These are phyloP conservation scores for Colletotrichum tamarilloi DNA, from an alignment of 2,329 filamentous ascomycete species.

Conservation along the genomic window DNA sequence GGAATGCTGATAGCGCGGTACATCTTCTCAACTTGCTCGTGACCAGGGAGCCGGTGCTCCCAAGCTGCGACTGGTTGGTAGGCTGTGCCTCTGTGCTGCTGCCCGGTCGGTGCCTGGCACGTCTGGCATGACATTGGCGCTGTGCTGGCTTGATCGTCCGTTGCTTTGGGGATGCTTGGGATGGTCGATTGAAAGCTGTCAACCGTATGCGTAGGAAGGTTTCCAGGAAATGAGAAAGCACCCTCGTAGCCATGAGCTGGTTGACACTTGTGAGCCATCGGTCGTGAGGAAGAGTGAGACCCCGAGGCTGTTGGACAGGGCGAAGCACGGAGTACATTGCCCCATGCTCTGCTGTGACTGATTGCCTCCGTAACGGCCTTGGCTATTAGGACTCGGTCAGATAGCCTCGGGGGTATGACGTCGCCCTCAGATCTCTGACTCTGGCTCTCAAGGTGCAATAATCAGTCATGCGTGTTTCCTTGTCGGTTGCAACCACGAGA, in stretches of 20 bases:
- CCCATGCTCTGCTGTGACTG: background rate
- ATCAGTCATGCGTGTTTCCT: background rate
- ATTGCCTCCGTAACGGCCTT: constrained; percentile 17
- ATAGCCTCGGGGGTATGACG: constrained; percentile 16
- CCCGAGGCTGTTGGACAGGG: background rate
- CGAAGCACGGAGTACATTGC: background rate
- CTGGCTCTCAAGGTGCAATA: background rate
- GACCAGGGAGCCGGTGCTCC: background rate
- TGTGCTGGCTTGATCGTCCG: background rate
- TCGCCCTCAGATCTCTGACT: constrained; percentile 17
- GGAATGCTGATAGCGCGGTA: constrained; percentile 30
- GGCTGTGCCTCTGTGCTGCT: constrained; percentile 19
- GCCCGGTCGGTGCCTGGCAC: constrained; percentile 1
- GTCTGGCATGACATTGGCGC: background rate
- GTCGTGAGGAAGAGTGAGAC: constrained; percentile 1
- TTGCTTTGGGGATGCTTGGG: background rate
- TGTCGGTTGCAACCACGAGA: background rate
- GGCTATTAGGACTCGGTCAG: constrained; percentile 7
- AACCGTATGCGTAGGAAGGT: background rate
- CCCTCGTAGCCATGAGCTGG: background rate
- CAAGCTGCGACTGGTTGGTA: constrained; percentile 7
- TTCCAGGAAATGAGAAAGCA: background rate
- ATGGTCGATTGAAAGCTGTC: background rate
- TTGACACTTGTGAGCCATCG: background rate
- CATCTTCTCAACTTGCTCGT: background rate